Base-by-base conservation (phyloP, 306 rosid species). In the Lotus japonicus region DNA sequence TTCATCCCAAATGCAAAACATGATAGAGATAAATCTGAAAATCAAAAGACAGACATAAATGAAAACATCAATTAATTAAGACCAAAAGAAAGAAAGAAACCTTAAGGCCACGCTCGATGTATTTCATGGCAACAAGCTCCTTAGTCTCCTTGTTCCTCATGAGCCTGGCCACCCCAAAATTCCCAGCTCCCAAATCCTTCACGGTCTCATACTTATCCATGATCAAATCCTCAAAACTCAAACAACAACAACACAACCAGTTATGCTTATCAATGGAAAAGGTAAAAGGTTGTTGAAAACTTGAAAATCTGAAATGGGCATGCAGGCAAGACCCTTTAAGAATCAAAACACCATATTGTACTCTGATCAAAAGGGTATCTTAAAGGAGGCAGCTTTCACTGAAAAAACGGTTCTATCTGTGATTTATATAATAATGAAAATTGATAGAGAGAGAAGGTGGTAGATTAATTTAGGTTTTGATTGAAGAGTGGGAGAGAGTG, bases 101-200 rank as follows among this genome's bases (percentile, higher is more conserved):
- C 92, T 82, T 87, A 18, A 8, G 79, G 53, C 94, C 94, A 53
- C 94, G 88, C 53, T 87, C 94, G 75, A 87, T 87, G 82, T 85
- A 87, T 81, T 87, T 87, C 94, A 85, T 83, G 72, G 94, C 94
- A 51, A 87, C 94, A 35, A 87, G 94, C 66, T 85, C 94, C 82
- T 85, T 85, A 58, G 90, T 87, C 48, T 87, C 94, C 80, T 87
- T 87, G 65, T 84, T 79, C 45, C 94, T 85, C 74, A 87, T 5
- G 10, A 87, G 90, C 73, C 94, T 73, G 15, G 94, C 94, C 36
- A 87, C 94, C 45, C 94, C 94, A 60, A 87, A 87, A 77, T 87
- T 87, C 57, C 94, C 94, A 64, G 85, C 76, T 2, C 94, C 94
- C 79, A 87, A 83, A 79, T 87, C 88, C 75, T 85, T 87, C 7